phyloP scores from a whole-genome alignment of 2,329 filamentous ascomycete species.

The Helminthosporium solani region DNA sequence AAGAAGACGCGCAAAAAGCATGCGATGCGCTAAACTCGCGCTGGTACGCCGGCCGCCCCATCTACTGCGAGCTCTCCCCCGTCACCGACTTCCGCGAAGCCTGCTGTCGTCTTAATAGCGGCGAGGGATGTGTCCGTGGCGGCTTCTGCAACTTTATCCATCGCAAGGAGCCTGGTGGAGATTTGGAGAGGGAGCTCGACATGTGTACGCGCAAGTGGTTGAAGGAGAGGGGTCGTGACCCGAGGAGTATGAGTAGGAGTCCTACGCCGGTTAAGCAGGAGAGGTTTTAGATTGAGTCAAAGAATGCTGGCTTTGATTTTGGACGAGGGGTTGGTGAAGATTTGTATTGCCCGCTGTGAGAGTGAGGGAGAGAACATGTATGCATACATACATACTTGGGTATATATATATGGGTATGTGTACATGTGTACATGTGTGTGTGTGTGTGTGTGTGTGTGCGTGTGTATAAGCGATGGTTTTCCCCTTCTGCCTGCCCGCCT shows the following conservation, averaged over 20 bases:
- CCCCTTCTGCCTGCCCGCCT: too few species aligned
- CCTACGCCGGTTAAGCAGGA: conserved; percentile 65
- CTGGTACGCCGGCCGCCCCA: conserved; percentile 95
- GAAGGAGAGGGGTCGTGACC: conserved; percentile 78
- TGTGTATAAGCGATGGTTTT: too few species aligned
- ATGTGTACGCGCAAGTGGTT: conserved; percentile 97
- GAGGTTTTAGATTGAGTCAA: conserved; percentile 33
- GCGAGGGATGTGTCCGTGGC: conserved; percentile 91
- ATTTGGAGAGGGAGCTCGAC: conserved; percentile 84
- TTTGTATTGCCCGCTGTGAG: too few species aligned
- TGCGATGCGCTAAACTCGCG: conserved; percentile 92
- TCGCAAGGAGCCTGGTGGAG: conserved; percentile 86
- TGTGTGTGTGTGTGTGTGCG: too few species aligned
- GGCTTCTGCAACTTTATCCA: conserved; percentile 99
- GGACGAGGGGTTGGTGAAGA: too few species aligned
- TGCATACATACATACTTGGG: too few species aligned
- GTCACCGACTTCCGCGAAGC: conserved; percentile 98
- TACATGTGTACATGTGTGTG: too few species aligned
- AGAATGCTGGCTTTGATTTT: too few species aligned
- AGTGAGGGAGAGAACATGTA: too few species aligned
- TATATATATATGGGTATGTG: too few species aligned
- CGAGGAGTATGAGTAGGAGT: conserved; percentile 76
- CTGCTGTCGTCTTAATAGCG: conserved; percentile 90
- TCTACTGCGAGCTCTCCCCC: conserved; percentile 96
- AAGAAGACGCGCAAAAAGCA: conserved; percentile 89